These are phyloP conservation scores for Penicillium pancosmium DNA, from an alignment of 495 filamentous ascomycete species.

Conservation along the genomic window DNA sequence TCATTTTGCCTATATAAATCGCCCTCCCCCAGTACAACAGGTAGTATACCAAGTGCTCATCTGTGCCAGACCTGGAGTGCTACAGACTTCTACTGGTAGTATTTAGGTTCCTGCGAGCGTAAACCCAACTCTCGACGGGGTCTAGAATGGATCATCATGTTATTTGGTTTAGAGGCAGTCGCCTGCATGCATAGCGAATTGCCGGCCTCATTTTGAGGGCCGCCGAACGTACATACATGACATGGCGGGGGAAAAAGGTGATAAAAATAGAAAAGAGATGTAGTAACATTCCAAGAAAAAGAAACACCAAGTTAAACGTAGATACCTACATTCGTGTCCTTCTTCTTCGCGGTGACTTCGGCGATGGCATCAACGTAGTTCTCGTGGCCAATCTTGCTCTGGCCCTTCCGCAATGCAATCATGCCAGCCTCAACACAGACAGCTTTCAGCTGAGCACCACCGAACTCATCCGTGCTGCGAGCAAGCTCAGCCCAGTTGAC, in stretches of 20 bases:
- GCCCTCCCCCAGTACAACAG: too few relatives aligned
- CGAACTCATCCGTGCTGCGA: constrained; percentile 98
- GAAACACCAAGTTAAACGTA: constrained; percentile 42
- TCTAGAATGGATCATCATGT: constrained; percentile 15
- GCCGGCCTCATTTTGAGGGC: constrained; percentile 20
- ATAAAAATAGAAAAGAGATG: constrained; percentile 12
- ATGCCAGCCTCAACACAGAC: constrained; percentile 99
- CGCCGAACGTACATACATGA: constrained; percentile 35
- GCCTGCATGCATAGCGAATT: constrained; percentile 30
- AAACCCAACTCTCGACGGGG: background rate
- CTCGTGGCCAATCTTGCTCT: constrained; percentile 94
- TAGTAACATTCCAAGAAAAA: constrained; percentile 1
- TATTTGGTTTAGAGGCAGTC: constrained; percentile 18
- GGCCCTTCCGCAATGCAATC: constrained; percentile 92
- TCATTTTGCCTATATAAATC: too few relatives aligned
- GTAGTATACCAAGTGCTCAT: too few relatives aligned
- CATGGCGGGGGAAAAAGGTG: constrained; percentile 21
- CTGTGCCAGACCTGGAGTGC: too few relatives aligned
- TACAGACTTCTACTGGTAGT: background rate
- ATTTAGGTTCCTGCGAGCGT: constrained; percentile 5
- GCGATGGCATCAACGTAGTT: constrained; percentile 99
- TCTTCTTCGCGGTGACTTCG: constrained; percentile 98
- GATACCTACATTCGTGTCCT: constrained; percentile 70
- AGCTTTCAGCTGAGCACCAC: constrained; percentile 95
- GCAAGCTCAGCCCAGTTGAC: constrained; percentile 98